Evolutionary conservation across 192 early-diverging fungal species (phyloP).

Genomic region (Jimgerdemannia lactiflua): DNA sequence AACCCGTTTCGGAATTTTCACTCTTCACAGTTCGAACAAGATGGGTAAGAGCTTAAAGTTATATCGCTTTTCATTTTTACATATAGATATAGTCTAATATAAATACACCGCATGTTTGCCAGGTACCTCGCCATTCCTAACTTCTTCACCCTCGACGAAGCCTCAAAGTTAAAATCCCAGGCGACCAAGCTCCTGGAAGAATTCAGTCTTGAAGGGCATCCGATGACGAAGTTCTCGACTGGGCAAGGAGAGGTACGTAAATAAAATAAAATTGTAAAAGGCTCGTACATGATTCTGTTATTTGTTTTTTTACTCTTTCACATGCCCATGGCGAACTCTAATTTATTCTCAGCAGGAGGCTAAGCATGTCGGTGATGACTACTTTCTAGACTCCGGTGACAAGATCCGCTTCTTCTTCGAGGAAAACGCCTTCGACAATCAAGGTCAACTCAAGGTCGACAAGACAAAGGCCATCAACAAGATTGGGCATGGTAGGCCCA

Average conservation of each 20-base stretch:
- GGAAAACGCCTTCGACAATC: slow-evolving; percentile 68
- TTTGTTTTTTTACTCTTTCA: not conserved
- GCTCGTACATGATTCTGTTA: slow-evolving; percentile 1
- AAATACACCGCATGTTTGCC: not conserved
- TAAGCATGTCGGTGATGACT: slow-evolving; percentile 80
- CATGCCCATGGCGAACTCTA: not conserved
- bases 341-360: slow-evolving; percentile 22
- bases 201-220: slow-evolving; percentile 68
- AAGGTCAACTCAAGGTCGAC: slow-evolving; percentile 59
- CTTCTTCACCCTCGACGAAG: slow-evolving; percentile 57
- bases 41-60: not conserved
- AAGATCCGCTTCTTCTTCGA: slow-evolving; percentile 90
- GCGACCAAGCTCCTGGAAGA: slow-evolving; percentile 57
- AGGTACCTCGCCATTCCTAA: slow-evolving; percentile 64
- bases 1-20: not conserved
- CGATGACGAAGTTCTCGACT: slow-evolving; percentile 76
- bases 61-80: too few species aligned
- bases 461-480: slow-evolving; percentile 80
- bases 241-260: slow-evolving; percentile 42
- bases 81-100: too few species aligned
- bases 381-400: slow-evolving; percentile 84
- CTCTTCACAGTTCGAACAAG: not conserved
- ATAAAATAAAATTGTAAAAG: not conserved
- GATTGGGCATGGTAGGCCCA: slow-evolving; percentile 74
- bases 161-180: slow-evolving; percentile 33